Percentiles rank a stretch among this genome's conserved stretches.
These are phyloP conservation scores for Seminavis robusta DNA, from an alignment of 108 stramenopile species.

Conservation along the genomic window DNA sequence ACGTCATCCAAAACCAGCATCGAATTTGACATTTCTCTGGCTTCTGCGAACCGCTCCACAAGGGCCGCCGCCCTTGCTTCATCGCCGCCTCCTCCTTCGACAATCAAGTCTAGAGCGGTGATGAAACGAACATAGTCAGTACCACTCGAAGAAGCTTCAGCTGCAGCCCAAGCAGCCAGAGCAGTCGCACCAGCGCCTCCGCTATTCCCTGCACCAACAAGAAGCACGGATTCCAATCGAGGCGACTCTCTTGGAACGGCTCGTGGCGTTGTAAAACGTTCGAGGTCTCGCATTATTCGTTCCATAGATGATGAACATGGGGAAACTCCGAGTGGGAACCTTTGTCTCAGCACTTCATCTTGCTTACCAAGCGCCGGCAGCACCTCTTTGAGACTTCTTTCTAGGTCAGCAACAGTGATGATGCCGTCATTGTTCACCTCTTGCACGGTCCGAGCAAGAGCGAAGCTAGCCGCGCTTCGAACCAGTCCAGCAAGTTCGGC, in stretches of 20 bases:
- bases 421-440: constrained; percentile 17
- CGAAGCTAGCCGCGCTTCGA: constrained; percentile 83
- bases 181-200: constrained; percentile 49
- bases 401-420: constrained; percentile 44
- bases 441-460: constrained; percentile 59
- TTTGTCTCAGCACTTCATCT: constrained; percentile 58
- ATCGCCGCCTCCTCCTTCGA: constrained; percentile 50
- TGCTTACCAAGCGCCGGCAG: constrained; percentile 72
- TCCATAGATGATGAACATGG: constrained; percentile 52
- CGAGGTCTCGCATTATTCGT: constrained; percentile 56
- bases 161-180: constrained; percentile 57
- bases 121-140: constrained; percentile 68
- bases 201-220: constrained; percentile 49
- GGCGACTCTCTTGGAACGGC: constrained; percentile 11
- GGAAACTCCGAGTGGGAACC: constrained; percentile 70
- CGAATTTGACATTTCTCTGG: constrained; percentile 56
- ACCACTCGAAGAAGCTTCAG: constrained; percentile 56
- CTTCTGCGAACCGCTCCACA: constrained; percentile 61
- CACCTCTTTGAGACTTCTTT: constrained; percentile 56
- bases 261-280: constrained; percentile 51
- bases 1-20: constrained; percentile 74
- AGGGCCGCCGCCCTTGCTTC: constrained; percentile 69
- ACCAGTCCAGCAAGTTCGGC: constrained; percentile 89
- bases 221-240: constrained; percentile 54
- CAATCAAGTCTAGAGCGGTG: constrained; percentile 62